Conservation (phyloP, 148 eudicot species). For the Rhododendron ovatum region DNA sequence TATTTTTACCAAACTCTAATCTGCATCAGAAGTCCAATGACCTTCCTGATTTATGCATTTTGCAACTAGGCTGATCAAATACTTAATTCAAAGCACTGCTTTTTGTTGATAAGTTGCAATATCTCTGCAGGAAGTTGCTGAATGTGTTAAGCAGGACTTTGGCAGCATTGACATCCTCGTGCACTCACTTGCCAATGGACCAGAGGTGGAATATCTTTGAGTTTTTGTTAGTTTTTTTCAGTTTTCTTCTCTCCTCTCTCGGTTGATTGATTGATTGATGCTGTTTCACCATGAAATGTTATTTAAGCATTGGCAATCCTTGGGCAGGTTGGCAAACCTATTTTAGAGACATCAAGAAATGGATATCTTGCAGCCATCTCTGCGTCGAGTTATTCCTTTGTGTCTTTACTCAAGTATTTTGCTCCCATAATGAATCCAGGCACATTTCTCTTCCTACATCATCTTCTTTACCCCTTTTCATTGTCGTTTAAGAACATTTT, state of each 20-base stretch:
- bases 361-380: slow-evolving; percentile 96
- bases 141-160: slow-evolving; percentile 81
- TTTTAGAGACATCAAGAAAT: slow-evolving; percentile 84
- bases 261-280: background rate
- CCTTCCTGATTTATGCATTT: background rate
- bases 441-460: slow-evolving; percentile 10
- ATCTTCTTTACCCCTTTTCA: background rate
- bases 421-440: slow-evolving; percentile 98
- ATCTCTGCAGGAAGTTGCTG: slow-evolving; percentile 74
- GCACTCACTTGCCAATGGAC: slow-evolving; percentile 98
- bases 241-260: background rate
- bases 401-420: slow-evolving; percentile 85
- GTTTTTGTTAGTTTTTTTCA: background rate
- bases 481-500: background rate
- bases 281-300: background rate
- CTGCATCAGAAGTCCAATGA: background rate
- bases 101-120: background rate
- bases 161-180: slow-evolving; percentile 96
- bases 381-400: slow-evolving; percentile 92
- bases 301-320: slow-evolving; percentile 7
- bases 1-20: too few species aligned
- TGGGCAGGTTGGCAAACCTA: slow-evolving; percentile 79
- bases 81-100: background rate
- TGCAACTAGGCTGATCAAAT: background rate
- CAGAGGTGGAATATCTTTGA: slow-evolving; percentile 55